A percentile compares a stretch with the other conserved stretches of the same genome.
Conservation (phyloP, 768 basidiomycete species). For the Dacryopinax primogenitus region DNA sequence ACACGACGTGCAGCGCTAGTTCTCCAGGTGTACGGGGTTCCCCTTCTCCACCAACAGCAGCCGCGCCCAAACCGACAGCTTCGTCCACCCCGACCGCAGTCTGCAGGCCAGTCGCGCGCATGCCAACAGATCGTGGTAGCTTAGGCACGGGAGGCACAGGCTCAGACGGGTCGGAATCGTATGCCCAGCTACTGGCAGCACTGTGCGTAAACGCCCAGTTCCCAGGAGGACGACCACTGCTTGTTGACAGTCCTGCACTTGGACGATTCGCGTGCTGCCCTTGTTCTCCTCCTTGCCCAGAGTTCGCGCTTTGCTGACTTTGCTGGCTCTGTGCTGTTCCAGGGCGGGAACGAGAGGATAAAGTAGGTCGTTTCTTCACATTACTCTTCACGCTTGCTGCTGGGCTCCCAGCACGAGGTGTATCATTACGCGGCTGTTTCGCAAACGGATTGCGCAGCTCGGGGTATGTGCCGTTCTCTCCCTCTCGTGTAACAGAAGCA, state of each 20-base stretch:
- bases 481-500: too few species aligned
- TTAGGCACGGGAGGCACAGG: slow-evolving; percentile 56
- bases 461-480: slow-evolving; percentile 33
- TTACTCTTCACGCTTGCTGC: slow-evolving; percentile 5
- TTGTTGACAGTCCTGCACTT: slow-evolving; percentile 49
- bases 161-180: background rate
- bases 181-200: slow-evolving; percentile 20
- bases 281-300: slow-evolving; percentile 39
- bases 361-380: slow-evolving; percentile 38
- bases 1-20: slow-evolving; percentile 76
- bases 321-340: slow-evolving; percentile 24
- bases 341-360: slow-evolving; percentile 43
- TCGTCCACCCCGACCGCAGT: slow-evolving; percentile 48
- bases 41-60: slow-evolving; percentile 18
- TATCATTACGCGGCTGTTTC: slow-evolving; percentile 26
- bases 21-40: slow-evolving; percentile 76
- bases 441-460: slow-evolving; percentile 25
- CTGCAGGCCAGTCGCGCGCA: slow-evolving; percentile 10
- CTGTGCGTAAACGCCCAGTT: slow-evolving; percentile 44
- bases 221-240: slow-evolving; percentile 62
- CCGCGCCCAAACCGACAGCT: slow-evolving; percentile 31
- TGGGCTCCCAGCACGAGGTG: slow-evolving; percentile 19
- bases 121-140: slow-evolving; percentile 34
- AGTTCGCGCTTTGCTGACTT: slow-evolving; percentile 20
- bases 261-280: slow-evolving; percentile 64